Conservation (phyloP, 495 filamentous ascomycete species). For the Rostrohypoxylon terebratum region DNA sequence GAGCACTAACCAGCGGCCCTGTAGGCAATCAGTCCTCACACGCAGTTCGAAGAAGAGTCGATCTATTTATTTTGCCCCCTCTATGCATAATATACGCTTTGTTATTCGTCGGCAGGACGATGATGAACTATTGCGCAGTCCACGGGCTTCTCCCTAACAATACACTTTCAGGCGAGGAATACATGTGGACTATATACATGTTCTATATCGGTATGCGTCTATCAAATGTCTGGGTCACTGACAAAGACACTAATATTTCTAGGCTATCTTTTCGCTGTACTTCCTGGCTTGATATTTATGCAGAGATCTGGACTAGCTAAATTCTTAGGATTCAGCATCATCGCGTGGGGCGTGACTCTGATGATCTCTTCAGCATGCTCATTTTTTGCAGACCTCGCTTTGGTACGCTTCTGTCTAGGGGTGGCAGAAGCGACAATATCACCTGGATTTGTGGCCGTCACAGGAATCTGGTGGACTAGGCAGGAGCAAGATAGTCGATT, state of each 20-base stretch:
- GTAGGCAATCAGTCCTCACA: conserved; percentile 37
- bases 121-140: conserved; percentile 36
- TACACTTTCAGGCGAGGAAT: conserved; percentile 55
- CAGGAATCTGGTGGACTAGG: conserved; percentile 44
- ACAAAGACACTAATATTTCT: conserved; percentile 7
- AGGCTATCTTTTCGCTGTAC: conserved; percentile 57
- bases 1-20: conserved; percentile 37
- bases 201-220: conserved; percentile 44
- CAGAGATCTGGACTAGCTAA: conserved; percentile 62
- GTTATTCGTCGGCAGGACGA: conserved; percentile 40
- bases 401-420: conserved; percentile 39
- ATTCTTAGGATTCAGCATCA: conserved; percentile 50
- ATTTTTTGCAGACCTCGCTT: conserved; percentile 39
- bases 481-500: conserved; percentile 47
- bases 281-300: conserved; percentile 62
- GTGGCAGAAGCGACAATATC: conserved; percentile 41
- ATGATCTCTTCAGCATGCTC: conserved; percentile 45
- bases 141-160: conserved; percentile 42
- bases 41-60: conserved; percentile 44
- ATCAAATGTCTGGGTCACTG: background rate
- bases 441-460: conserved; percentile 43
- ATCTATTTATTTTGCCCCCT: conserved; percentile 42
- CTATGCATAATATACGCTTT: conserved; percentile 40
- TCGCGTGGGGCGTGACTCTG: conserved; percentile 34
- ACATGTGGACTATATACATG: conserved; percentile 60